A percentile compares a stretch with the other conserved stretches of the same genome.
These are phyloP conservation scores for Aspergillus sp. DNA, from an alignment of 2,329 filamentous ascomycete species.

Conservation along the genomic window DNA sequence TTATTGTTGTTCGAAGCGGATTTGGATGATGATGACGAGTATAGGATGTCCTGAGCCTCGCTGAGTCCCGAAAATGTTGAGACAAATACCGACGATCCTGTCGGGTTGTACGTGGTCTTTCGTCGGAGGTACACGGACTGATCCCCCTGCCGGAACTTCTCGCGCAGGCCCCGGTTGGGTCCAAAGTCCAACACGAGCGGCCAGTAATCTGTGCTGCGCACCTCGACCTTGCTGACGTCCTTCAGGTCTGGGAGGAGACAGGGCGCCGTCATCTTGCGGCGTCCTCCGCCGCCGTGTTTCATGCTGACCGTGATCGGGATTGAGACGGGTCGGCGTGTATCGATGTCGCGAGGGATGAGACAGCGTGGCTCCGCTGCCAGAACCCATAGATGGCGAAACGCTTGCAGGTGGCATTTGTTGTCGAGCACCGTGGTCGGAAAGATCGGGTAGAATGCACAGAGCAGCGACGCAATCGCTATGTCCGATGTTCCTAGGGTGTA, in stretches of 20 bases:
- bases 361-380: constrained; percentile 84
- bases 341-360: constrained; percentile 76
- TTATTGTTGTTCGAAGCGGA: not conserved
- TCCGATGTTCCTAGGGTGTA: constrained; percentile 86
- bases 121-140: constrained; percentile 69
- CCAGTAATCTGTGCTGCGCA: constrained; percentile 60
- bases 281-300: constrained; percentile 28
- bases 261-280: constrained; percentile 40
- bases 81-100: constrained; percentile 56
- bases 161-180: constrained; percentile 52
- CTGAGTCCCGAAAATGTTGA: constrained; percentile 68
- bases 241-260: constrained; percentile 47
- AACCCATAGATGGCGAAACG: constrained; percentile 96
- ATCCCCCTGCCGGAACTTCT: constrained; percentile 54
- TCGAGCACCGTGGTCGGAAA: constrained; percentile 86
- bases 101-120: constrained; percentile 57
- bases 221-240: constrained; percentile 30
- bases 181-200: constrained; percentile 68
- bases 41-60: constrained; percentile 43
- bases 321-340: constrained; percentile 70
- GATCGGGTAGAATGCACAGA: constrained; percentile 88
- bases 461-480: constrained; percentile 72
- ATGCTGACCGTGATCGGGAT: constrained; percentile 62
- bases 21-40: constrained; percentile 18
- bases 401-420: constrained; percentile 89